A percentile compares a stretch with the other conserved stretches of the same genome.
These are phyloP conservation scores for Chenopodium album DNA, from an alignment of 148 eudicot genomes.

Conservation along the genomic window DNA sequence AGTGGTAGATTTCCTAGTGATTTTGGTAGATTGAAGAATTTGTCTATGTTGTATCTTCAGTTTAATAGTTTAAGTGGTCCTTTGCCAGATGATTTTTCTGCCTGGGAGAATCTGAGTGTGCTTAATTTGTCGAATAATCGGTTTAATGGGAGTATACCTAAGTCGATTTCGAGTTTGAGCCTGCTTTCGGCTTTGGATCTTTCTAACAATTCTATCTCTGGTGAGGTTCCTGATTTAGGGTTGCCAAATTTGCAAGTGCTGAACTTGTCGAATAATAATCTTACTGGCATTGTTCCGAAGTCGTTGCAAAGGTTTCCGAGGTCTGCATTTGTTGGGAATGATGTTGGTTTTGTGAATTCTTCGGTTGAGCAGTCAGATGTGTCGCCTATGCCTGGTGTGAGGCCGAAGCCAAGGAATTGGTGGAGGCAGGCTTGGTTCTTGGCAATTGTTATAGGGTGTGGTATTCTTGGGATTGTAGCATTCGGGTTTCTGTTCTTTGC, in stretches of 20 bases:
- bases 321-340: constrained; percentile 61
- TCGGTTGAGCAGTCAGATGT: constrained; percentile 30
- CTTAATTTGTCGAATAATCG: constrained; percentile 65
- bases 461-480: constrained; percentile 51
- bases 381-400: constrained; percentile 26
- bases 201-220: constrained; percentile 63
- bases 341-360: constrained; percentile 34
- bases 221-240: constrained; percentile 61
- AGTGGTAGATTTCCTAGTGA: constrained; percentile 72
- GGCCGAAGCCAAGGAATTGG: constrained; percentile 23
- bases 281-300: constrained; percentile 66
- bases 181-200: constrained; percentile 56
- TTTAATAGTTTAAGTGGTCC: constrained; percentile 61
- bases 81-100: constrained; percentile 65
- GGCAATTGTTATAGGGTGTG: constrained; percentile 48
- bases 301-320: constrained; percentile 63
- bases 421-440: constrained; percentile 47
- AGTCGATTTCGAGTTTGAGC: constrained; percentile 48
- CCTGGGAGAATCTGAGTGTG: constrained; percentile 52
- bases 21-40: constrained; percentile 44
- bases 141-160: constrained; percentile 66
- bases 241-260: constrained; percentile 48
- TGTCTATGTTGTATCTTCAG: constrained; percentile 70
- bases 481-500: constrained; percentile 47
- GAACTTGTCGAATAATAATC: constrained; percentile 60